Base-by-base conservation (phyloP, 495 filamentous ascomycete species). In the Hypoxylon fuscum region DNA sequence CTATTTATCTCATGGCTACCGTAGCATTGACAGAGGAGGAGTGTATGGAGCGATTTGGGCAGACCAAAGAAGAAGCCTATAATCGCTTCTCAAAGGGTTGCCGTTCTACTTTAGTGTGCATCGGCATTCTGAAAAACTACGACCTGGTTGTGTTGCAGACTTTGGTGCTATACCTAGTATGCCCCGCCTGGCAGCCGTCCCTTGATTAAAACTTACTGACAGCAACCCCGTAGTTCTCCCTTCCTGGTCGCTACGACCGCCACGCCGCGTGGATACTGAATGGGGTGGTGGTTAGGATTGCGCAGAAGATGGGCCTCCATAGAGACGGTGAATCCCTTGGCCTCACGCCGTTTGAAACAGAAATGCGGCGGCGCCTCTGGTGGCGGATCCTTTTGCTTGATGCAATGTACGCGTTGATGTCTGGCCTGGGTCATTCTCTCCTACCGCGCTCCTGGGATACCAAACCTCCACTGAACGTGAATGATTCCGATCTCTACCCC, bases 311-410 rank as follows among this genome's bases (percentile, higher is more conserved):
- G 86, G 88, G 88, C 0, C 77, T 90, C 1, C 88, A 91, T 66
- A 83, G 87, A 9, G 88, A 91, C 55, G 88, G 88, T 17, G 83
- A 86, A 9, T 76, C 82, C 12, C 84, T 90, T 56, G 83, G 85
- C 0, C 81, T 91, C n/a, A 63, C 79, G 3, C 81, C 87, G 2
- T 83, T 85, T 51, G 87, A 90, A 62, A 83, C 87, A 12, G 88
- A 91, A 63, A 87, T 88, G 69, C 80, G 88, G 14, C 80, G 88
- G 48, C 79, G 88, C 0, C 71, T 90, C 31, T 91, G 88, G 88
- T 91, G 87, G 88, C 85, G 88, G 58, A 88, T 91, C 29, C 75
- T 89, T 61, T 79, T 88, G 53, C 83, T 89, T 62, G 89, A 91
- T 51, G 77, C 76, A 23, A 76, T 77, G 55, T 77, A 74, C 46